Base-by-base conservation (phyloP, 1,284 basidiomycete genomes). In the Papiliotrema nemorosa region DNA sequence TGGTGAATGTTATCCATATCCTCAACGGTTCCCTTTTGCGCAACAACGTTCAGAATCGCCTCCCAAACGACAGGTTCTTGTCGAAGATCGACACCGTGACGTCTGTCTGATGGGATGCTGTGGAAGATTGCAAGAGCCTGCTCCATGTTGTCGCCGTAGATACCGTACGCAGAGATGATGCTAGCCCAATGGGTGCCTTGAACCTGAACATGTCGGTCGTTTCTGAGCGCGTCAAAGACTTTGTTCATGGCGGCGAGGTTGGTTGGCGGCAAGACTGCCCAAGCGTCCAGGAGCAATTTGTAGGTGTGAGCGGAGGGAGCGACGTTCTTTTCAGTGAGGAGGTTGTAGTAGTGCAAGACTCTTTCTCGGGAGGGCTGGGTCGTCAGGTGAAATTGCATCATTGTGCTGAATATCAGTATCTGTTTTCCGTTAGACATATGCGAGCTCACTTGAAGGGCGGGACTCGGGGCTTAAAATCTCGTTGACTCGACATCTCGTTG, bases 361-460 rank as follows among this genome's bases (percentile, higher is more conserved):
- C 83, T 80, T 27, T 82, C 81, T 45, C 92, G 84, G 62, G 91
- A 85, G 1, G 91, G 92, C 65, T 88, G 87, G 22, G 87, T 94
- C 55, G 87, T 84, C 43, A 88, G 86, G 76, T 90, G 96, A 68
- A 94, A 82, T 74, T 98, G 96, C 82, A 98, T 97, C 93, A 99
- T 97, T 34, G 89, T 97, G 77, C 97, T 98, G 79, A 90, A 18
- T 67, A 14, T 31, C 16, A 22, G 14, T 42, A 14, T 20, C 16
- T 12, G 21, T 18, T 14, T 14, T 20, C 18, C 20, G 13, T 9
- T 35, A 22, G 24, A 21, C 3, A 24, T 18, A 35, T 9, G 20
- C 12, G 16, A 18, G 63, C 72, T 64, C 53, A 73, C 70, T 82
- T 82, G 77, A 77, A 81, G 5, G 94, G 94, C 21, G 96, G 94